phyloP scores from a whole-genome alignment of 495 filamentous ascomycete genomes.

The Mycothermus thermophilus region DNA sequence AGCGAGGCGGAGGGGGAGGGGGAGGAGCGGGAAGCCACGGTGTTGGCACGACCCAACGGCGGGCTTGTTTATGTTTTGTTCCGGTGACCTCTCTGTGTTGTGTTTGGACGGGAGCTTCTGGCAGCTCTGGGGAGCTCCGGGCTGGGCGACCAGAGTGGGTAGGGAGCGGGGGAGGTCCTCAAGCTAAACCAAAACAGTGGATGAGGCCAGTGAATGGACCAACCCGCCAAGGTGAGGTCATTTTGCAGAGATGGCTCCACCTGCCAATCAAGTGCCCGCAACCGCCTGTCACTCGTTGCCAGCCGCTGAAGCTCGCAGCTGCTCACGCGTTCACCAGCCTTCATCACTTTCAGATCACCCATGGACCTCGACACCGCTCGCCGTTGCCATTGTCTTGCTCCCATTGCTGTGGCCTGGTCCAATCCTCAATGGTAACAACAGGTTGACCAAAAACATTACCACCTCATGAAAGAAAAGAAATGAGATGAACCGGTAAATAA shows the following conservation, averaged over 20 bases:
- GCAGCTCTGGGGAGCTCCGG: background rate
- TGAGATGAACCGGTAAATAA: too few species aligned
- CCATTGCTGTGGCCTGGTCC: too few species aligned
- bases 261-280: conserved; percentile 3
- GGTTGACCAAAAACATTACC: too few species aligned
- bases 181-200: conserved; percentile 7
- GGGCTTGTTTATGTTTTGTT: conserved; percentile 8
- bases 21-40: too few species aligned
- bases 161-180: too few species aligned
- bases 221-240: conserved; percentile 8
- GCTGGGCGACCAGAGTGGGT: background rate
- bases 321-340: background rate
- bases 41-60: too few species aligned
- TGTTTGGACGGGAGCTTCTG: background rate
- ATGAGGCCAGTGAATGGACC: conserved; percentile 4
- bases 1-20: too few species aligned
- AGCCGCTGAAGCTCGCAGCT: background rate
- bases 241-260: background rate
- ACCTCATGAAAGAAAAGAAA: too few species aligned
- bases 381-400: too few species aligned
- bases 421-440: too few species aligned
- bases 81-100: conserved; percentile 5
- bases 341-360: background rate
- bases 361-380: background rate
- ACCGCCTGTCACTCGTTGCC: background rate